Percentiles rank a stretch among this genome's conserved stretches.
These are phyloP conservation scores for Colletotrichum musae DNA, from an alignment of 2,329 filamentous ascomycete species.

Conservation along the genomic window DNA sequence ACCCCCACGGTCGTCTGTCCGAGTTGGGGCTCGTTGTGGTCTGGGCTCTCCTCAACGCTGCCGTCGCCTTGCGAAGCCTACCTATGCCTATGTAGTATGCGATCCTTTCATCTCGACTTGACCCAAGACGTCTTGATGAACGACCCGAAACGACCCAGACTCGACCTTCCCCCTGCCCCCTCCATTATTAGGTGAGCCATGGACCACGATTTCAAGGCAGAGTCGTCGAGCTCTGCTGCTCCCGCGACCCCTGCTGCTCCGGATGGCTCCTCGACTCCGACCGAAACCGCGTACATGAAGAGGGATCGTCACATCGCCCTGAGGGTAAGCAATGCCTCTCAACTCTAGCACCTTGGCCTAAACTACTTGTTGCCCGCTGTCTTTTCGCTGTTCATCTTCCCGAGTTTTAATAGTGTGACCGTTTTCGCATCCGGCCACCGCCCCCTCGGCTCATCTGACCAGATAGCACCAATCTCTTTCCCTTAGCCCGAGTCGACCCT, in stretches of 20 bases:
- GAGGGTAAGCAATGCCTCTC: background rate
- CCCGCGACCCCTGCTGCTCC: background rate
- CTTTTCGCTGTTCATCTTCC: no score
- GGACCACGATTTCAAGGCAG: conserved; percentile 32
- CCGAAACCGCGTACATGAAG: background rate
- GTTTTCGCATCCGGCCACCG: no score
- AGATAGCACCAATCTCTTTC: no score
- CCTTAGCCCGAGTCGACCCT: no score
- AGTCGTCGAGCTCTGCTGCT: conserved; percentile 52
- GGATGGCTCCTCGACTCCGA: background rate
- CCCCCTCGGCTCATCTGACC: no score
- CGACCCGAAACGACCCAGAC: conserved; percentile 4
- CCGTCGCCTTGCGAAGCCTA: conserved; percentile 4
- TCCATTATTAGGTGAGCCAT: conserved; percentile 42
- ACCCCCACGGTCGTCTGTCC: conserved; percentile 4
- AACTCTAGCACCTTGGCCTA: background rate
- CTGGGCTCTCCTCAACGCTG: conserved; percentile 9
- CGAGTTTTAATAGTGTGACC: no score
- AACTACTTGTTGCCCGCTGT: background rate
- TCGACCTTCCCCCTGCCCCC: conserved; percentile 1
- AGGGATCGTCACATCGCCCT: conserved; percentile 5
- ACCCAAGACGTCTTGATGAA: conserved; percentile 29
- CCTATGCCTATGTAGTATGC: conserved; percentile 12
- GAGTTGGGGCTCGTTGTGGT: conserved; percentile 1
- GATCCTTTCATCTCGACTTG: conserved; percentile 17